Base-by-base conservation (phyloP, 495 filamentous ascomycete species). In the Daldinia childiae region DNA sequence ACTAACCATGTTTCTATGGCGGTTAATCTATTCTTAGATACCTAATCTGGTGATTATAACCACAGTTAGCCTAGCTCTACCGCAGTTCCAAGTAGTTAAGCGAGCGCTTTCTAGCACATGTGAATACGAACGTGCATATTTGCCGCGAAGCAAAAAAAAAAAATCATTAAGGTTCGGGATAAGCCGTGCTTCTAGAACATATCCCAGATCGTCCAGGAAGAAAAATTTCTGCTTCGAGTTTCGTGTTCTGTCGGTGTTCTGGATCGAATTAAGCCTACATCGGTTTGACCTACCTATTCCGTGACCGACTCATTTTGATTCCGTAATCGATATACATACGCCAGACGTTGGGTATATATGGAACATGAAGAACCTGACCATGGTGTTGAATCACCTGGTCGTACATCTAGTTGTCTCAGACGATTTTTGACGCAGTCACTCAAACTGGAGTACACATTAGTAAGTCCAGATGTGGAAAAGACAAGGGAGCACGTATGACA, bases 231-330 rank as follows among this genome's bases (percentile, higher is more conserved):
- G 54, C 54, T 50, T 65, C 41, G n/a, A 51, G 32, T 21, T 51
- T 51, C 30, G 29, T 41, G 24, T 51, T 66, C 34, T 26, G 45
- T 24, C 36, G 17, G 41, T 41, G n/a, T 59, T 56, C 12, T 39
- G 1, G 32, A 54, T 17, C 39, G 19, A 21, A 38, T 58, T n/a
- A 24, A 41, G 12, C 17, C 11, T 51, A 17, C 24, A 15, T 51
- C 29, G 39, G 43, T 1, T 15, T 30, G 26, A 68, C 65, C 58
- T 68, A 58, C 52, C 50, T 62, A 62, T 56, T 68, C 24, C 30
- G 51, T 43, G 27, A 56, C 29, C 26, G 29, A 36, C 50, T 34
- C 43, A 26, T 32, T 45, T 21, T 30, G 24, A 55, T 39, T 59
- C 52, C 45, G 39, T 39, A 38, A 54, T 39, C n/a, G 15, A 54